phyloP scores from a whole-genome alignment of 2,329 filamentous ascomycete species.

The Monosporascus sp. region DNA sequence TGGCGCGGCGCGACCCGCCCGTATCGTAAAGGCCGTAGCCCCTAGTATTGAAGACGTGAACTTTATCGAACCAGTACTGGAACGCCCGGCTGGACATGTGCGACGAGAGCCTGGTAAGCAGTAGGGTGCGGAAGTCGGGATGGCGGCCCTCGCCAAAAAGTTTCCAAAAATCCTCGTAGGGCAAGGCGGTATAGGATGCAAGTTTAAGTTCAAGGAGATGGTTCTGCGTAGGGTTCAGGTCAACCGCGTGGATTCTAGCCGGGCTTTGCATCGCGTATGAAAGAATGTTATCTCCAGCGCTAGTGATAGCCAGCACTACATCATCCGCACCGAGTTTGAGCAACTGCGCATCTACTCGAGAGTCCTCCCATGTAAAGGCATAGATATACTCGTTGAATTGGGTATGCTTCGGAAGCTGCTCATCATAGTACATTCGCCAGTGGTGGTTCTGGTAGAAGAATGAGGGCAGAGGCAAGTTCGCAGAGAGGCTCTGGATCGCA shows the following conservation, averaged over 20 bases:
- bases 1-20: constrained; percentile 82
- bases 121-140: constrained; percentile 67
- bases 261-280: constrained; percentile 78
- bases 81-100: constrained; percentile 89
- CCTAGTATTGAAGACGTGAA: constrained; percentile 61
- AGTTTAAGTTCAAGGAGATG: constrained; percentile 93
- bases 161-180: constrained; percentile 84
- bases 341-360: constrained; percentile 76
- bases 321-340: constrained; percentile 77
- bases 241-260: constrained; percentile 84
- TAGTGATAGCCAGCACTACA: constrained; percentile 87
- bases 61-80: constrained; percentile 87
- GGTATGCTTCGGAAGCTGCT: constrained; percentile 79
- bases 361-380: constrained; percentile 96
- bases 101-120: constrained; percentile 76
- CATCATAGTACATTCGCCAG: constrained; percentile 92
- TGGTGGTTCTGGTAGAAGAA: constrained; percentile 97
- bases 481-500: constrained; percentile 77
- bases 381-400: constrained; percentile 98
- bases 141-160: constrained; percentile 90
- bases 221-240: constrained; percentile 91
- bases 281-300: constrained; percentile 89
- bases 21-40: constrained; percentile 79
- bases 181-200: constrained; percentile 73
- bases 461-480: constrained; percentile 81